Evolutionary conservation across 2,329 filamentous ascomycete species (phyloP).

Genomic region (Pseudogymnoascus sp.): DNA sequence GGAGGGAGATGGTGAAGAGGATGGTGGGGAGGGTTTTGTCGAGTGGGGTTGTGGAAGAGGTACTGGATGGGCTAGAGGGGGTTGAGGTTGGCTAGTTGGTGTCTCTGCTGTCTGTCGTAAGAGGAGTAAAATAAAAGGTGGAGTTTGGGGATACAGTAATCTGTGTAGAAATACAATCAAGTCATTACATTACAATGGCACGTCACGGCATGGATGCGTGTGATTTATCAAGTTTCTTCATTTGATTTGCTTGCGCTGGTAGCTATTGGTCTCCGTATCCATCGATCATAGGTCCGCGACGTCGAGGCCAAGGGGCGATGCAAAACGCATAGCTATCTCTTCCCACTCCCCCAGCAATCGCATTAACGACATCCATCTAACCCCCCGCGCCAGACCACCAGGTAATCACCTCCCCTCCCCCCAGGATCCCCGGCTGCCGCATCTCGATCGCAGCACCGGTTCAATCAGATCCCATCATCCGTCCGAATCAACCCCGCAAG

Average conservation of each 20-base stretch:
- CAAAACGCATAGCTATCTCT: not conserved
- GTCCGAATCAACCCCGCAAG: not conserved
- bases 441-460: not conserved
- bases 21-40: conserved; percentile 73
- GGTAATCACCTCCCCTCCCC: not conserved
- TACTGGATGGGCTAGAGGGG: conserved; percentile 70
- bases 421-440: not conserved
- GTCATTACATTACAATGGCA: not conserved
- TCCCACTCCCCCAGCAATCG: not conserved
- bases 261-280: not conserved
- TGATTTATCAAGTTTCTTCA: not conserved
- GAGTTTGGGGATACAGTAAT: not conserved
- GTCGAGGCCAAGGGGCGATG: not conserved
- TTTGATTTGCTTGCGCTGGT: conserved; percentile 1
- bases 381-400: not conserved
- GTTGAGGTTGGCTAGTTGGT: conserved; percentile 56
- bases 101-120: not conserved
- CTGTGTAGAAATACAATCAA: not conserved
- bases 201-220: not conserved
- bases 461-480: not conserved
- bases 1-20: conserved; percentile 61
- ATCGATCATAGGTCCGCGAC: not conserved
- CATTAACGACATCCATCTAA: not conserved
- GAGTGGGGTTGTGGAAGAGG: conserved; percentile 78
- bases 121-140: not conserved